Evolutionary conservation across 257 asterid species (phyloP), one percentile per base, ranked within the genome.

Genomic region (Plectranthus barbatus): DNA sequence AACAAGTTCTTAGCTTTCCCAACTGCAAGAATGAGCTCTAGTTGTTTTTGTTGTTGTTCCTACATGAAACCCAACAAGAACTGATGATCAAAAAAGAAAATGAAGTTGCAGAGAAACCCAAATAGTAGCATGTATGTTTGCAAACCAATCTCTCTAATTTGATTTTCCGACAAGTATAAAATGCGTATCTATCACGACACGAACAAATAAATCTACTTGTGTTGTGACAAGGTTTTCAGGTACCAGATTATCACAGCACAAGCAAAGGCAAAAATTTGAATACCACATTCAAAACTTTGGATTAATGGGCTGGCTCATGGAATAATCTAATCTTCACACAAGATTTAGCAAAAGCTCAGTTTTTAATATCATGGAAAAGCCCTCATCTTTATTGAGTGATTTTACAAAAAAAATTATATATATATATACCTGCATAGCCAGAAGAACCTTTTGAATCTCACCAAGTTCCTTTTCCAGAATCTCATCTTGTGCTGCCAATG

Each of bases 1-100:
- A 57, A 73, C 53, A 74, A 74, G 18, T 68, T 78, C 39, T 62
- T 71, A 11, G 69, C 74, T 68, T 72, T 72, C 17, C 74, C 83
- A 2, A 72, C 53, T 26, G 80, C 78, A 64, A 86, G 86, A 67
- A 88, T 84, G 71, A 84, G 87, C 60, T 88, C 83, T 0, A 88
- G 84, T 61, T 86, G 95, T 72, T 88, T 88, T 49, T 86, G 87
- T 52, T 86, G 96, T 59, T 88, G 96, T 60, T 88, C 96, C 95
- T 88, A 39, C 71, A 71, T 39, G 60, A 56, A 62, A 61, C 20
- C 21, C 67, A 52, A 12, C 18, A 66, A 24, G 9, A 9, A 41
- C 36, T 37, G 10, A n/a, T n/a, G n/a, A n/a, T n/a, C n/a, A n/a
- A n/a, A n/a, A n/a, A n/a, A n/a, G n/a, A n/a, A n/a, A n/a, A n/a